Evolutionary conservation across 108 stramenopile genomes (phyloP).

Genomic region (Fragilaria crotonensis): DNA sequence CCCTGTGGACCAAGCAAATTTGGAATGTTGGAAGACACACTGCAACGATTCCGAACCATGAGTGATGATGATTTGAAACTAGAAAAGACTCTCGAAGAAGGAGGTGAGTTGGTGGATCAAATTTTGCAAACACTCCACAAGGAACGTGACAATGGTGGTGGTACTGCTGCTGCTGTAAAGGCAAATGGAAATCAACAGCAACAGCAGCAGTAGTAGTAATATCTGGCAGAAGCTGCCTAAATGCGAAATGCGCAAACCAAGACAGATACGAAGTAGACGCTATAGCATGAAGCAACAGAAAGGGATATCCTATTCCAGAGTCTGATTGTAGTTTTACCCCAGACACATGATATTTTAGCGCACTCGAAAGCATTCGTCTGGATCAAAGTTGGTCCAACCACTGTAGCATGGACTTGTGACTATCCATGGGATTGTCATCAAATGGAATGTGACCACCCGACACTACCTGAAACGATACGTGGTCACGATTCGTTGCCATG

Average conservation of each 20-base stretch:
- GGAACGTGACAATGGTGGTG: too few species aligned
- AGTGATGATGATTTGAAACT: slow-evolving; percentile 9
- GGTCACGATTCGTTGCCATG: slow-evolving; percentile 21
- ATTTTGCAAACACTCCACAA: slow-evolving; percentile 5
- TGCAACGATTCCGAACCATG: slow-evolving; percentile 4
- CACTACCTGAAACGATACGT: slow-evolving; percentile 36
- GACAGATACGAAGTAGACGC: too few species aligned
- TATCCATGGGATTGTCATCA: slow-evolving; percentile 49
- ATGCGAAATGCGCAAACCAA: too few species aligned
- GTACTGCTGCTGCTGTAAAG: too few species aligned
- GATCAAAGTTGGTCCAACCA: slow-evolving; percentile 40
- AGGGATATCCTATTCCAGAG: too few species aligned
- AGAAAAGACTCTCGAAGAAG: slow-evolving; percentile 14
- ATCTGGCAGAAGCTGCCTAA: too few species aligned
- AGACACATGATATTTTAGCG: too few species aligned
- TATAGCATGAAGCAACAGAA: too few species aligned
- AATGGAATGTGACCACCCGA: slow-evolving; percentile 49
- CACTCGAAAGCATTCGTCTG: too few species aligned
- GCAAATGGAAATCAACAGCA: too few species aligned
- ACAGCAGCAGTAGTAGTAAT: too few species aligned
- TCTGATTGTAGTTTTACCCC: too few species aligned
- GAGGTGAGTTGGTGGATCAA: slow-evolving; percentile 1
- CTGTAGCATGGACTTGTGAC: slow-evolving; percentile 29
- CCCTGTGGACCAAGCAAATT: slow-evolving; percentile 27
- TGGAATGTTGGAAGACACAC: background rate